Base-by-base conservation (phyloP, 1,284 basidiomycete genomes). In the Malassezia japonica region DNA sequence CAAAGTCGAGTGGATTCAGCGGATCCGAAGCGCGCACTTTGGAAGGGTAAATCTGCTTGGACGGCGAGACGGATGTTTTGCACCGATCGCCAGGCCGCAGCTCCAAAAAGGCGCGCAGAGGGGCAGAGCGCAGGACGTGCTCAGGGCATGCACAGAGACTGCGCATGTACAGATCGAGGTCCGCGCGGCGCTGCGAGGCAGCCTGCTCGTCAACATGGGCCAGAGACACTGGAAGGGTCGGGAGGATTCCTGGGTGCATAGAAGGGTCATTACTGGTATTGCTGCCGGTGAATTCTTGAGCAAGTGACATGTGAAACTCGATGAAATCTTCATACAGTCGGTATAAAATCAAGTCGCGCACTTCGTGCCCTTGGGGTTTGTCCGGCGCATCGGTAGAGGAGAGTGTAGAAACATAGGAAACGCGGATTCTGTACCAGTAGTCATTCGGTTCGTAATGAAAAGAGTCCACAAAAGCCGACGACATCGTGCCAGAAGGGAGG, bases 261-360 rank as follows among this genome's bases (percentile, higher is more conserved):
- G 92, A 10, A n/a, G n/a, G n/a, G 91, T 91, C 89, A 96, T 95
- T 75, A 82, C 94, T 0, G 91, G 92, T 77, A 50, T 92, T 85
- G 31, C 91, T 80, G 23, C 80, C 78, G 15, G 75, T 75, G 27
- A 72, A 66, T 27, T 75, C 75, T 16, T 75, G 74, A 1, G 72
- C 65, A 31, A 99, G 80, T 8, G 81, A 78, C 48, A 94, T 85
- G 70, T 99, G 94, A 74, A 96, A 96, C 65, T 92, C 88, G 77
- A 92, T 94, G 75, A 99, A 99, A 74, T 99, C 91, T 68, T 94
- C 87, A 77, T 99, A 99, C 15, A 88, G 82, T 44, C 94, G 82
- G 76, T 94, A 96, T 34, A 98, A 79, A 59, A 91, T 83, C 46
- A 98, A 82, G 24, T 87, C 83, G 65, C 83, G 85, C 12, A 61